Evolutionary conservation across 148 eudicot genomes (phyloP).

Genomic region (Spergularia bocconei): DNA sequence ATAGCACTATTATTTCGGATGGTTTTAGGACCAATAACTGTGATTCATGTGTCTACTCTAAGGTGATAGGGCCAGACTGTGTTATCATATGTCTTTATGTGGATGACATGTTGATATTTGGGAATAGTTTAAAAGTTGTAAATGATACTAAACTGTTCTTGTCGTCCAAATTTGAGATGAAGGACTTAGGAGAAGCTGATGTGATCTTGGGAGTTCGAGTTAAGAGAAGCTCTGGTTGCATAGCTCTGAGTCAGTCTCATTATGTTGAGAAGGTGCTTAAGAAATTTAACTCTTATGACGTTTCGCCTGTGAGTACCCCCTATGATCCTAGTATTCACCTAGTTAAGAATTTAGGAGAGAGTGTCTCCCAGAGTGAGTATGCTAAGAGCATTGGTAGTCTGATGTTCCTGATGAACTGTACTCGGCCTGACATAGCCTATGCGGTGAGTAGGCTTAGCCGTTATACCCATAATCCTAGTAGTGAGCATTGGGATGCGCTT

Average conservation of each 20-base stretch:
- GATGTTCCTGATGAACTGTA: slow-evolving; percentile 3
- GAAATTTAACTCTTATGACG: neutral
- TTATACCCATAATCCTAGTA: neutral
- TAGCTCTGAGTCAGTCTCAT: neutral
- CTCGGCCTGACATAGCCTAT: neutral
- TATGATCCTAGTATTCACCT: neutral
- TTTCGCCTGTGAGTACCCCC: neutral
- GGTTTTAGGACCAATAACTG: too few relatives aligned
- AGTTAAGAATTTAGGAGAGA: neutral
- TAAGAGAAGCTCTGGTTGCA: too few relatives aligned
- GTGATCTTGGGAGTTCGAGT: too few relatives aligned
- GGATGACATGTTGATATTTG: too few relatives aligned
- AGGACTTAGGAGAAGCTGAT: too few relatives aligned
- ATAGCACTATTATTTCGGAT: too few relatives aligned
- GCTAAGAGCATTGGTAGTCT: slow-evolving; percentile 7
- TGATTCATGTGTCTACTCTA: too few relatives aligned
- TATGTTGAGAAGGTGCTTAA: neutral
- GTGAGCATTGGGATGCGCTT: neutral
- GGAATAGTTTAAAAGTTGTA: too few relatives aligned
- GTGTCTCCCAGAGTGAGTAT: neutral
- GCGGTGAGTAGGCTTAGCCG: neutral
- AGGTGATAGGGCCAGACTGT: too few relatives aligned
- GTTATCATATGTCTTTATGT: too few relatives aligned
- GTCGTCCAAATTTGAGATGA: too few relatives aligned
- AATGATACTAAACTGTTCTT: neutral